Base-by-base conservation (phyloP, 176 grass and related monocot genomes). In the Oryza meridionalis region DNA sequence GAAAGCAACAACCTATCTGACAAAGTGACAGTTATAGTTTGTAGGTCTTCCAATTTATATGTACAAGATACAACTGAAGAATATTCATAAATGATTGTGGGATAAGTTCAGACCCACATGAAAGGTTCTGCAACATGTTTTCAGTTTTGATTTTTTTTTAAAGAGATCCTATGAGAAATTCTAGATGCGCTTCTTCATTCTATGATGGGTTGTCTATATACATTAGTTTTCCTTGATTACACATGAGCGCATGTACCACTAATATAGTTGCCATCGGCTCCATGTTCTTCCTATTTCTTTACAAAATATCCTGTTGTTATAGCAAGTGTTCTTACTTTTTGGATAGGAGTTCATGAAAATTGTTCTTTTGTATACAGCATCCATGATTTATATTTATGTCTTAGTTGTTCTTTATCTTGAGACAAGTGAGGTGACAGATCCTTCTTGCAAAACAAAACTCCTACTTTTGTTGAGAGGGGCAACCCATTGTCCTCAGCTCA, bases 401-500 rank as follows among this genome's bases (percentile, higher is more conserved):
- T 21, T 53, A 53, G 16, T 53, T 53, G 15, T 53, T 53, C 4
- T 50, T 50, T 15, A 64, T 32, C n/a, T 43, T 33, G 19, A 70
- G 10, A 19, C 11, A 7, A 21, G 16, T 65, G 24, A 47, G 25
- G 21, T 78, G 66, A 47, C 4, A 62, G 33, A 24, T 27, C 13
- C 13, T 43, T 73, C 74, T 55, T 19, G 50, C 51, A 55, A 12
- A 80, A 64, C 59, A 84, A 87, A 47, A 67, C 77, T 47, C 81
- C 67, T 65, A 82, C 51, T 43, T 27, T 22, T 79, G 27, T 84
- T 32, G 27, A 75, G 10, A 83, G 75, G 72, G 79, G 86, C 22
- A 45, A 78, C 59, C 79, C 76, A 65, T 1, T 93, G 11, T 98
- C 91, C 81, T 51, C 58, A n/a, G 13, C 82, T 6, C 93, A 93